Base-by-base conservation (phyloP, 2,329 filamentous ascomycete genomes). In the Scytalidium lignicola region DNA sequence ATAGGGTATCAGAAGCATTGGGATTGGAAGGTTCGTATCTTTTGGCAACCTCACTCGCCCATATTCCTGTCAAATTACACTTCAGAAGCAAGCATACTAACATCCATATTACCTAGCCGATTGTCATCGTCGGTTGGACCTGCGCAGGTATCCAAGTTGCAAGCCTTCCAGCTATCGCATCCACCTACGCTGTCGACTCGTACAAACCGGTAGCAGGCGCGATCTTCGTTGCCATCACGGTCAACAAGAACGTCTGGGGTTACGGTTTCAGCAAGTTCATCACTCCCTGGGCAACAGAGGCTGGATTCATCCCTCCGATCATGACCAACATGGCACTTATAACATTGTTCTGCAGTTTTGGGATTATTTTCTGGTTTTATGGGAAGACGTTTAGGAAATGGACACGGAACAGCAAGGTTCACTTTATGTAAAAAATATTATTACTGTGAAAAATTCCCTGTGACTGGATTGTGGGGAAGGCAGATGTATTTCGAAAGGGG, bases 231-330 rank as follows among this genome's bases (percentile, higher is more conserved):
- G 70, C 74, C 7, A 76, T 82, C 54, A 84, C 80, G 0, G 78
- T 84, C 42, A 81, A 82, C 58, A 84, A 84, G 67, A 83, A 83
- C 49, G 48, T 83, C 0, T 82, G 78, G 77, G 80, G 80, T 1
- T 83, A 82, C 59, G 79, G 79, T 0, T 77, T 83, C 55, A 67
- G 67, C 44, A 75, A 78, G 48, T 79, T 78, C 54, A 74, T 79
- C 51, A 79, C 74, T 1, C 65, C 68, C 0, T 82, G 78, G 78
- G 68, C 70, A 12, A 65, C 66, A 19, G 62, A 71, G 54, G 62
- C 51, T 37, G 78, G 78, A 26, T 80, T 76, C 56, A 69, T 82
- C 17, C 65, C 70, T 4, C 78, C 78, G 0, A 80, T 82, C 57
- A 81, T 83, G 79, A 73, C 76, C 19, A 83, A 83, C 54, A 78